These are phyloP conservation scores for Zygosaccharomyces sapae DNA, from an alignment of 1,139 yeast genomes.

Conservation along the genomic window DNA sequence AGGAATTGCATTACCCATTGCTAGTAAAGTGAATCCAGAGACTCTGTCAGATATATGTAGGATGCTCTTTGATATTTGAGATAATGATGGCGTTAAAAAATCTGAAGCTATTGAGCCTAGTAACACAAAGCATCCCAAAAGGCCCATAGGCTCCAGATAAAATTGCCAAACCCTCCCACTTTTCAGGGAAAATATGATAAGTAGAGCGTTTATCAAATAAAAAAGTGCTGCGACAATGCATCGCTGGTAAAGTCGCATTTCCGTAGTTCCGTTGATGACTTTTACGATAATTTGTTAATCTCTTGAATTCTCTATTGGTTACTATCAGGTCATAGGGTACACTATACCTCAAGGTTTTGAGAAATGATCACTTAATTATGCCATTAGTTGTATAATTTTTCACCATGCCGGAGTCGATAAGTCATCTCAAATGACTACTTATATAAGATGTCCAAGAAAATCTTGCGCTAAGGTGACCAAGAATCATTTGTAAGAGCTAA, in stretches of 20 bases:
- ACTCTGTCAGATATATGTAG: constrained; percentile 69
- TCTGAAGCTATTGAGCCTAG: constrained; percentile 34
- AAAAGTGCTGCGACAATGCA: constrained; percentile 15
- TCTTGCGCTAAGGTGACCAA: background rate
- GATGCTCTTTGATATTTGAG: constrained; percentile 29
- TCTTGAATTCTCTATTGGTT: background rate
- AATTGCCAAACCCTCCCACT: constrained; percentile 11
- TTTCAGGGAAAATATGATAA: constrained; percentile 7
- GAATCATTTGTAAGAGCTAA: background rate
- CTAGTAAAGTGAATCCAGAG: constrained; percentile 82
- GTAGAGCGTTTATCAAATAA: constrained; percentile 12
- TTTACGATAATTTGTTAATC: background rate
- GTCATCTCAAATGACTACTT: background rate
- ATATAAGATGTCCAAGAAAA: background rate
- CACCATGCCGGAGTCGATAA: background rate
- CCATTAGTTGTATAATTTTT: background rate
- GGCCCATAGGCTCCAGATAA: constrained; percentile 18
- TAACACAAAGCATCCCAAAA: constrained; percentile 26
- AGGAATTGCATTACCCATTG: constrained; percentile 90
- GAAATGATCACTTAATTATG: background rate
- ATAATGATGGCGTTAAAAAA: constrained; percentile 32
- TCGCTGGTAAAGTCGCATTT: constrained; percentile 12
- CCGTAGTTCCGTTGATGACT: background rate
- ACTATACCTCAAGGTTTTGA: background rate
- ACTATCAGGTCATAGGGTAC: background rate